Base-by-base conservation (phyloP, 768 basidiomycete species). In the Mycena amicta region DNA sequence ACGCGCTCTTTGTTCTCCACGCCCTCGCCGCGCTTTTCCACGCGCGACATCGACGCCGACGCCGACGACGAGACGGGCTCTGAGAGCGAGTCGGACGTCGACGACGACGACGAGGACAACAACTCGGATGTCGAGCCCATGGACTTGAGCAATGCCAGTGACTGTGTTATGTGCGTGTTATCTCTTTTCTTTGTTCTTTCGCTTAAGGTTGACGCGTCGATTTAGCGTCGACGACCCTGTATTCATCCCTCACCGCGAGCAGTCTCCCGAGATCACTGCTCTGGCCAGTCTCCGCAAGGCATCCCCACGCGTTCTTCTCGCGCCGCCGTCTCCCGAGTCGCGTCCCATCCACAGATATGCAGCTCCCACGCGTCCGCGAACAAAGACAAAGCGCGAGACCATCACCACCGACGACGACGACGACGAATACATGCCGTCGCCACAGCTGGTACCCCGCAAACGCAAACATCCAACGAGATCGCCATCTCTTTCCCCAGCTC, bases 341-440 rank as follows among this genome's bases (percentile, higher is more conserved):
- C 53, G 23, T 30, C 45, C 52, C n/a, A 47, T 25, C 43, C 50
- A 45, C 53, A 33, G 16, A 23, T 40, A 27, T 23, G 22, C 33
- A 43, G 8, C n/a, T 55, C 22, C 8, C 28, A 50, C 8, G 28
- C 50, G 4, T 15, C 23, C n/a, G 26, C 39, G 37, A 59, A 56
- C 5, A 60, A 67, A 45, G 62, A 56, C 12, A 40, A 57, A 15
- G 70, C 69, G 20, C 67, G 72, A 8, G 33, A 18, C 33, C 18
- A 18, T 18, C 33, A 37, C 18, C 8, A 8, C 8, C 18, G 75
- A 77, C 25, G 69, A 56, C 5, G 68, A 75, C 55, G 68, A 67
- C 27, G 62, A 63, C 52, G 61, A 63, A 33, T 61, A 83, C 57
- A 22, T 75, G 26, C 79, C 82, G 3, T 74, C 77, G 2, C 70